Evolutionary conservation across 345 rosid genomes (phyloP).

Genomic region (Brassica cretica): DNA sequence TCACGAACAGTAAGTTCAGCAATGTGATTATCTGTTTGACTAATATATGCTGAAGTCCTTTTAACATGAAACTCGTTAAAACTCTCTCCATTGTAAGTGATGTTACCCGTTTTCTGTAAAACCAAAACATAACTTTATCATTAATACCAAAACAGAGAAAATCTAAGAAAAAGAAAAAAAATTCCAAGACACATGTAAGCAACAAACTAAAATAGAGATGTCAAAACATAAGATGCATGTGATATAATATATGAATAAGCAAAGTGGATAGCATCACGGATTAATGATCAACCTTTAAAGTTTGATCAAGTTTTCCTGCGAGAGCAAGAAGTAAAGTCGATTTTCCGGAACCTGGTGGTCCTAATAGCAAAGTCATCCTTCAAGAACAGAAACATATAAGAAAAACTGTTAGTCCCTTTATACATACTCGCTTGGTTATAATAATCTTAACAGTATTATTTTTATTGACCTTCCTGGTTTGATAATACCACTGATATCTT

Average conservation of each 20-base stretch:
- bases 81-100: constrained; percentile 72
- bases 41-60: constrained; percentile 90
- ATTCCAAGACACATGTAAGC: constrained; percentile 10
- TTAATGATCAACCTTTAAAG: constrained; percentile 51
- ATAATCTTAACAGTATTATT: neutral
- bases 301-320: constrained; percentile 69
- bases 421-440: neutral
- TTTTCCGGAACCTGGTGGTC: constrained; percentile 95
- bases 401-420: constrained; percentile 10
- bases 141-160: constrained; percentile 4
- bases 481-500: constrained; percentile 61
- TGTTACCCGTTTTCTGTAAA: constrained; percentile 61
- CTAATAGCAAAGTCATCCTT: constrained; percentile 92
- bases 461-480: constrained; percentile 70
- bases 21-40: constrained; percentile 93
- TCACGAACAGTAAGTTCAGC: constrained; percentile 93
- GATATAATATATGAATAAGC: constrained; percentile 7
- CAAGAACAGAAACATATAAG: neutral
- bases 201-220: constrained; percentile 8
- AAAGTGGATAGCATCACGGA: constrained; percentile 30
- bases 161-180: neutral
- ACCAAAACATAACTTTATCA: neutral
- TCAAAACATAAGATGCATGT: constrained; percentile 23
- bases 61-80: constrained; percentile 67
- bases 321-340: constrained; percentile 81